phyloP scores from a whole-genome alignment of 306 rosid species.

The Vicia sativa region DNA sequence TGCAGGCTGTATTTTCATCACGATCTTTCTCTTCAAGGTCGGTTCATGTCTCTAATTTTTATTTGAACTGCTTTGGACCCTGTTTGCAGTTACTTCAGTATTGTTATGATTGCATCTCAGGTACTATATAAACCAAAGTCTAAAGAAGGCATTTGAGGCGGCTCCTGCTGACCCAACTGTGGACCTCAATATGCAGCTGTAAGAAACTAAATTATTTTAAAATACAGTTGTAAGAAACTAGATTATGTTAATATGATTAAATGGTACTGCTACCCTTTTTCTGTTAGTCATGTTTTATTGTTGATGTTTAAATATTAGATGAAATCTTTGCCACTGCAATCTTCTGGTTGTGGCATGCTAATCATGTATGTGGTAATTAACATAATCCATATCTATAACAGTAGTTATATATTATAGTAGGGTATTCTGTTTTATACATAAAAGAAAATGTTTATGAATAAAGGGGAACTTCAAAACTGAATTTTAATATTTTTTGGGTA shows the following conservation, averaged over 20 bases:
- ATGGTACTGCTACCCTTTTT: conserved; percentile 16
- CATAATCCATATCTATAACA: neutral
- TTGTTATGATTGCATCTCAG: conserved; percentile 44
- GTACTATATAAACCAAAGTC: conserved; percentile 58
- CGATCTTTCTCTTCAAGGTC: conserved; percentile 67
- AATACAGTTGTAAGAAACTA: conserved; percentile 64
- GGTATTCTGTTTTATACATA: conserved; percentile 4
- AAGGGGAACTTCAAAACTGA: conserved; percentile 1
- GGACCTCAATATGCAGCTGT: conserved; percentile 88
- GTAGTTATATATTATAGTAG: conserved; percentile 17
- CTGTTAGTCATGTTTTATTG: conserved; percentile 17
- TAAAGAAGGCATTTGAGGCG: conserved; percentile 62
- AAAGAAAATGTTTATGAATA: conserved; percentile 9
- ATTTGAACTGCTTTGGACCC: neutral
- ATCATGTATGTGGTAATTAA: neutral
- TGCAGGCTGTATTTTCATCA: conserved; percentile 90
- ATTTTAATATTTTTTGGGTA: neutral
- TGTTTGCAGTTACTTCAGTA: conserved; percentile 30
- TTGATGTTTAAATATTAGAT: neutral
- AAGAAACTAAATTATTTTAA: conserved; percentile 32
- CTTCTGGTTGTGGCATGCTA: neutral
- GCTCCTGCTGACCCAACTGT: conserved; percentile 96
- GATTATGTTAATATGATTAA: neutral
- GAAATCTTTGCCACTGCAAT: neutral
- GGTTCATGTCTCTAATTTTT: conserved; percentile 30